Base-by-base conservation (phyloP, 768 basidiomycete species). In the Termitomyces sp. region DNA sequence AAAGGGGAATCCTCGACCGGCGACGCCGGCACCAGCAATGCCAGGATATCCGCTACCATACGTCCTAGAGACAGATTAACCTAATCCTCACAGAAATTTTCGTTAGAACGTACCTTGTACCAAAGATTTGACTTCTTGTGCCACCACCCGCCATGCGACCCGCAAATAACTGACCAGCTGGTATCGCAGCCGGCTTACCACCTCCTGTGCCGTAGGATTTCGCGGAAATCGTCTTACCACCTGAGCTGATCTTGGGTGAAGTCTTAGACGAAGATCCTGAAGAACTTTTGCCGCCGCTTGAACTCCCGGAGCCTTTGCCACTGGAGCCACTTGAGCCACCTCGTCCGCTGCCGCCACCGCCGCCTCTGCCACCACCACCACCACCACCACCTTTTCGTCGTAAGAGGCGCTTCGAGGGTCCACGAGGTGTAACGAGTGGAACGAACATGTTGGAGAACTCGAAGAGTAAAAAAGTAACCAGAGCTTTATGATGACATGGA, bases 11-110 rank as follows among this genome's bases (percentile, higher is more conserved):
- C 75, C 76, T 0, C 77, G 76, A 0, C 78, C 78, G 0, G 61
- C 44, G 18, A 85, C 82, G 14, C 84, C 83, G 4, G 75, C 74
- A 7, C 73, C 72, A 4, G 64, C 24, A 14, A 75, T 26, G 1
- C 82, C 81, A 36, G 85, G 85, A 64, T 88, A 87, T 3, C 87
- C 86, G 60, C 84, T 87, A 6, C 86, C 86, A 59, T 86, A 87
- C 4, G 65, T 58, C 32, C 85, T 87, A 55, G 2, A 5, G 48
- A 5, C 13, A 43, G 14, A 12, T 62, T 34, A 62, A 33, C 6
- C 34, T 24, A 13, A 18, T 45, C 1, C 22, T 5, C 1, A 10
- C 4, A 30, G 10, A 30, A 8, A n/a, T 26, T 10, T 20, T 44
- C 33, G 13, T 30, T 8, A 34, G 0, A 54, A 67, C 70, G 30